Percentiles rank a stretch among this genome's conserved stretches.
These are phyloP conservation scores for Kwoniella europaea DNA, from an alignment of 768 basidiomycete genomes.

Conservation along the genomic window DNA sequence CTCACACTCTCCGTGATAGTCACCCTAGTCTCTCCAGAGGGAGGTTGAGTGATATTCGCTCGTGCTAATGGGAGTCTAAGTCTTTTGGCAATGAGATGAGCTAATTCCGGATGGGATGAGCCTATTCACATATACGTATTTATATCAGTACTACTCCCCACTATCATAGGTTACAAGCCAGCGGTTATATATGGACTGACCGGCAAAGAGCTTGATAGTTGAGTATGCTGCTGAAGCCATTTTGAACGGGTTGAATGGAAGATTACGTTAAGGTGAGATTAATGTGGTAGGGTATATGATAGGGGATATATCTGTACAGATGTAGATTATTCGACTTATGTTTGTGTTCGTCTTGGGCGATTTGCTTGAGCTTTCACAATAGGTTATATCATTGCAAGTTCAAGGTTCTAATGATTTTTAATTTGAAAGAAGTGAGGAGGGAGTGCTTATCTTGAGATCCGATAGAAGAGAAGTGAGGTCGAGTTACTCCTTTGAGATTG, in stretches of 20 bases:
- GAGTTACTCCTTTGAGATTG: no score
- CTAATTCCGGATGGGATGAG: slow-evolving; percentile 97
- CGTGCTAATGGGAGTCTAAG: slow-evolving; percentile 76
- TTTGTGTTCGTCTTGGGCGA: neutral
- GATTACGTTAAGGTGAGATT: neutral
- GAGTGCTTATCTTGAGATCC: no score
- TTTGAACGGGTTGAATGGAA: slow-evolving; percentile 2
- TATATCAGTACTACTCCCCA: slow-evolving; percentile 4
- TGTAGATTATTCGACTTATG: neutral
- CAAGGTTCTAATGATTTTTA: no score
- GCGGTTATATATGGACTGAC: slow-evolving; percentile 41
- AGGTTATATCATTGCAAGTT: neutral
- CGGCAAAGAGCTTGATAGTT: slow-evolving; percentile 60
- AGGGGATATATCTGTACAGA: no score
- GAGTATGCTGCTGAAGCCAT: slow-evolving; percentile 58
- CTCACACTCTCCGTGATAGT: slow-evolving; percentile 94
- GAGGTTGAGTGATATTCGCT: slow-evolving; percentile 74
- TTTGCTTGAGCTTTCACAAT: neutral
- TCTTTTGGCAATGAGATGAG: slow-evolving; percentile 93
- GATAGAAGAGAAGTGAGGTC: no score
- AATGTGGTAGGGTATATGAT: no score
- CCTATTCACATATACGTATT: slow-evolving; percentile 63
- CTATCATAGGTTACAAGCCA: neutral
- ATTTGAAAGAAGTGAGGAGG: no score
- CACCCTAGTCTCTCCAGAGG: slow-evolving; percentile 83